A percentile compares a stretch with the other conserved stretches of the same genome.
Evolutionary conservation across 2,329 filamentous ascomycete genomes (phyloP).

Genomic region (Phialocephala sp.): DNA sequence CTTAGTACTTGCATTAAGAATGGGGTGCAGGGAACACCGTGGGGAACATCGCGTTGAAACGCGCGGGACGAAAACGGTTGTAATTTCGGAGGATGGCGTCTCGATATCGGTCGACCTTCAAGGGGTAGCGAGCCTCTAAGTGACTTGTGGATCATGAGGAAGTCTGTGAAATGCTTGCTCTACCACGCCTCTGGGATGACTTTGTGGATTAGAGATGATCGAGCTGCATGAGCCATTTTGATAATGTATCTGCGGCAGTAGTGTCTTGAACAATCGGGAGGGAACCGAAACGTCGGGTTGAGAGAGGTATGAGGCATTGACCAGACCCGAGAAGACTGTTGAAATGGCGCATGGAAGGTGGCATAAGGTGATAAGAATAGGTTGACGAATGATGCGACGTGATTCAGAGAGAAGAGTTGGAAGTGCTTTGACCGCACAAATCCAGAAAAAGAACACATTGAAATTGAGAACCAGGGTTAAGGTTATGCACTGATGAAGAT

Average conservation of each 20-base stretch:
- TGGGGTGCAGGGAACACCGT: constrained; percentile 6
- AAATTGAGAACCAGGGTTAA: not conserved
- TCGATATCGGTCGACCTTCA: not conserved
- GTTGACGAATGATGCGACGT: constrained; percentile 5
- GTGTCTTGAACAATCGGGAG: constrained; percentile 5
- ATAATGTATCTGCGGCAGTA: constrained; percentile 8
- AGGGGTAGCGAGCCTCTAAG: constrained; percentile 1
- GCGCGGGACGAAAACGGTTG: constrained; percentile 11
- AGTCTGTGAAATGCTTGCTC: constrained; percentile 21
- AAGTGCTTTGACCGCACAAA: not conserved
- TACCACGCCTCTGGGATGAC: constrained; percentile 6
- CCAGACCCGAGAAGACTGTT: no score
- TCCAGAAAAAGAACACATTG: not conserved
- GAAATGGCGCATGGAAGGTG: not conserved
- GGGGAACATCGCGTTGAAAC: constrained; percentile 10
- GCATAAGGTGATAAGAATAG: not conserved
- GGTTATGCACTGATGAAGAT: constrained; percentile 2
- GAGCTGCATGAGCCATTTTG: constrained; percentile 1
- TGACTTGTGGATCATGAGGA: constrained; percentile 11
- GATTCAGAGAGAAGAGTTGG: not conserved
- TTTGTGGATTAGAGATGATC: not conserved
- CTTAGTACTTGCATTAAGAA: not conserved
- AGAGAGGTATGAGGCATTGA: not conserved
- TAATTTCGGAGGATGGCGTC: constrained; percentile 21
- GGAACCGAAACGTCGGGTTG: not conserved